Evolutionary conservation across 2,329 filamentous ascomycete genomes (phyloP), one percentile per base, ranked within the genome.

Genomic region (Colletotrichum sp.): DNA sequence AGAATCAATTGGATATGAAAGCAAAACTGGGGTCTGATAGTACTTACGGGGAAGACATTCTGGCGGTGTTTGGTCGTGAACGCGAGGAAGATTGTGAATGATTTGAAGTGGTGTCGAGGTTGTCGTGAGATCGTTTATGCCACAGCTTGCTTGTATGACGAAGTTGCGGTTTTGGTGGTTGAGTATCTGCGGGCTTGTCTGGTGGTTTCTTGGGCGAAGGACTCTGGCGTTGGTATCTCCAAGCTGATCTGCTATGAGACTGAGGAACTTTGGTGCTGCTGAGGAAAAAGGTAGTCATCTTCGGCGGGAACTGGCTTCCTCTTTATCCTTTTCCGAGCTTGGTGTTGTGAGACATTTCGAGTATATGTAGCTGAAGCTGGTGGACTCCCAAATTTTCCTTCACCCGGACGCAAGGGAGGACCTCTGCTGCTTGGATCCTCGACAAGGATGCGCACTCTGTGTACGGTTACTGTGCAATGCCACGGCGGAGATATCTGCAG

Each of bases 1-100:
- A 64, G 29, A 24, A 55, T 64, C 29, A 69, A 64, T 69, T 33
- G 33, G 67, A 18, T 13, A 24, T 89, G 80, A 76, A 87, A 83
- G 21, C 81, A 80, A 31, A 87, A 84, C 13, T 11, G 24, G 31
- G 47, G 18, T 9, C 4, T 51, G 8, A 55, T 13, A 2, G 11
- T 16, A 73, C 64, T 90, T 78, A 66, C 76, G 61, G 55, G 68
- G 86, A 81, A 78, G 83, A 78, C 77, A 89, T 71, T 51, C 84
- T 83, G 34, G 85, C 82, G 21, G 51, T 34, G 7, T 21, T 29
- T 8, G 21, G 34, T 15, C 21, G 61, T 1, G 43, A 38, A 57
- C 58, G 29, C 18, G 67, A 36, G 15, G 59, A 58, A 82, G 85
- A 31, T 84, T 84, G 55, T 84, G 83, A 16, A 89, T 79, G 43